Evolutionary conservation across 495 filamentous ascomycete genomes (phyloP).

Genomic region (Baudoinia panamericana): DNA sequence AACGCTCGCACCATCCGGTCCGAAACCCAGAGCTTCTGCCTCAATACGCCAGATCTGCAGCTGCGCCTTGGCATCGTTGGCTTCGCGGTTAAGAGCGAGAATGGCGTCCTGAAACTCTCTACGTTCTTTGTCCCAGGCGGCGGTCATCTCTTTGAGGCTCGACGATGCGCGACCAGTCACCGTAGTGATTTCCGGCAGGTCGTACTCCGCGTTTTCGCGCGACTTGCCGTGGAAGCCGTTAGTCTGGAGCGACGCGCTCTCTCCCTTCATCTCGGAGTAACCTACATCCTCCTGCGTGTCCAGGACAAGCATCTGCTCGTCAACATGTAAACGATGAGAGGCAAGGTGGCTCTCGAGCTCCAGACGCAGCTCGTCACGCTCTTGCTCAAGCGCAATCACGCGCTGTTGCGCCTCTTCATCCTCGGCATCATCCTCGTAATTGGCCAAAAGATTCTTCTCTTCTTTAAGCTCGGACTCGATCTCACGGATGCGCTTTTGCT

Average conservation of each 20-base stretch:
- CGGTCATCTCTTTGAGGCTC: background rate
- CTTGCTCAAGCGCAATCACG: conserved; percentile 16
- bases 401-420: conserved; percentile 4
- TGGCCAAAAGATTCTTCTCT: conserved; percentile 23
- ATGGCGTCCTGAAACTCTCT: conserved; percentile 24
- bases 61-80: conserved; percentile 13
- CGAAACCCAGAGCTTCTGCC: conserved; percentile 25
- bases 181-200: background rate
- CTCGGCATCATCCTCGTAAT: conserved; percentile 19
- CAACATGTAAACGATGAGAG: conserved; percentile 6
- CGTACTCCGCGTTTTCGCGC: background rate
- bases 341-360: conserved; percentile 14
- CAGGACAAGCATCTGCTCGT: conserved; percentile 18
- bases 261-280: no score
- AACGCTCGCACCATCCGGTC: conserved; percentile 4
- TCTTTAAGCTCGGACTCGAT: conserved; percentile 21
- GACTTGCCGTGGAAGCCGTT: no score
- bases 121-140: conserved; percentile 21
- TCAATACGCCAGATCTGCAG: conserved; percentile 24
- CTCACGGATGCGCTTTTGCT: conserved; percentile 21
- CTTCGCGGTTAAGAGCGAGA: conserved; percentile 11
- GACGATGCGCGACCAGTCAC: conserved; percentile 3
- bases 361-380: conserved; percentile 16
- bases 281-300: conserved; percentile 23
- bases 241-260: no score